A percentile compares a stretch with the other conserved stretches of the same genome.
These are phyloP conservation scores for Podaxis sp. DNA, from an alignment of 768 basidiomycete genomes.

Conservation along the genomic window DNA sequence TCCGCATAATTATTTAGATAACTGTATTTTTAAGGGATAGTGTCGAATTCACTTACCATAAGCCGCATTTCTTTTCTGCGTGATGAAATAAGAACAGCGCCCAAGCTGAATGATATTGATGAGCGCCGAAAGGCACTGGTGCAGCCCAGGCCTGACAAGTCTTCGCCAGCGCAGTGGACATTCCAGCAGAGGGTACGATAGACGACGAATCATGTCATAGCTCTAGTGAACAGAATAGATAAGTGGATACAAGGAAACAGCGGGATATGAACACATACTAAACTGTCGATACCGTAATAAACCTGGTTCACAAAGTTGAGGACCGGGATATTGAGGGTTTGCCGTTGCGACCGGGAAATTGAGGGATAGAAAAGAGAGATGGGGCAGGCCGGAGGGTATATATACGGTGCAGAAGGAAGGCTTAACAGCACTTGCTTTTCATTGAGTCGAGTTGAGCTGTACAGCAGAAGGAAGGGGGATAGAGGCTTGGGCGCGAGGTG, in stretches of 20 bases:
- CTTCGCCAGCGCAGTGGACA: neutral
- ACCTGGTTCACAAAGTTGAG: neutral
- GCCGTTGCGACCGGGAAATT: constrained; percentile 5
- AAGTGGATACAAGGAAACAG: neutral
- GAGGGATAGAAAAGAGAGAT: neutral
- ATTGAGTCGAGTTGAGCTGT: constrained; percentile 10
- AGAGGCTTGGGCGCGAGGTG: constrained; percentile 26
- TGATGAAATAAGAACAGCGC: constrained; percentile 6
- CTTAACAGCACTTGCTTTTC: neutral
- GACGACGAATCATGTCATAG: neutral
- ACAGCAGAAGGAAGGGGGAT: constrained; percentile 16
- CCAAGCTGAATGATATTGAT: neutral
- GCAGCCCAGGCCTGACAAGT: neutral
- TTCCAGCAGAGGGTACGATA: neutral
- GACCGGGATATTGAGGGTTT: constrained; percentile 2
- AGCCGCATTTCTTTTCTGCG: neutral
- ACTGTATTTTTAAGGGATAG: constrained; percentile 11
- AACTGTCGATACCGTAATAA: constrained; percentile 6
- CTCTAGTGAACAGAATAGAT: neutral
- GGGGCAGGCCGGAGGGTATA: neutral
- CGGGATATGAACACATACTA: neutral
- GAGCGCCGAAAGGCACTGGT: neutral
- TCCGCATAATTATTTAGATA: constrained; percentile 9
- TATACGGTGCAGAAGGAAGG: constrained; percentile 6
- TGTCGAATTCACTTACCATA: constrained; percentile 4